Evolutionary conservation across 2,329 filamentous ascomycete species (phyloP), one percentile per base, ranked within the genome.

Genomic region (Penicillium italicum): DNA sequence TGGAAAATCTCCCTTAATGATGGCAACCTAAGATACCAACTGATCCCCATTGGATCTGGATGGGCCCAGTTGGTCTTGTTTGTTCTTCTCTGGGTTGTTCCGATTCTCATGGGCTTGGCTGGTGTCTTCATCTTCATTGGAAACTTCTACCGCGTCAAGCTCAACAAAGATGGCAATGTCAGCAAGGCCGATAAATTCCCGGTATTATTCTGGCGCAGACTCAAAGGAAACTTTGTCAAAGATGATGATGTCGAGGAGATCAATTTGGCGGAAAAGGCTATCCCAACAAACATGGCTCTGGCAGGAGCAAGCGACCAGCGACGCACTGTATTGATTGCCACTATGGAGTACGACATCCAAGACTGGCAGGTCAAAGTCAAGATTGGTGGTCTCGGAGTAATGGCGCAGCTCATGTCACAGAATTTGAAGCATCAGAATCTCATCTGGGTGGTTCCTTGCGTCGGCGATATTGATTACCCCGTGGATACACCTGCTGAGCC

Each of bases 331-430:
- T 76, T 88, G 33, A 87, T 88, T 51, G 85, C 84, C 14, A 88
- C 85, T n/a, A 87, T 88, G 83, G 85, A 88, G 69, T 88, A 88
- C 70, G 84, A 88, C 60, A 88, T 88, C 58, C 83, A 85, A 56
- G 85, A 88, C 65, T 88, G 85, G 83, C 78, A 72, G 7, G 85
- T 88, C 73, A 88, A 87, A 72, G 85, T 88, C 72, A 88, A 88
- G 73, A 88, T 88, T 49, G 85, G 85, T 62, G 85, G 85, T 63
- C 77, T 88, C 4, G 85, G 85, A 72, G 85, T 87, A 59, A 88
- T 88, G 85, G 85, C 85, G 26, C 83, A 86, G 62, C 74, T 88
- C 1, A 88, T 88, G 85, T 84, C 83, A 16, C 85, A 85, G 66
- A 82, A 84, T 45, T 77, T 88, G 5, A 77, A 80, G 6, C 84